Evolutionary conservation across 352 stramenopile genomes (phyloP).

Genomic region (Albugo candida): DNA sequence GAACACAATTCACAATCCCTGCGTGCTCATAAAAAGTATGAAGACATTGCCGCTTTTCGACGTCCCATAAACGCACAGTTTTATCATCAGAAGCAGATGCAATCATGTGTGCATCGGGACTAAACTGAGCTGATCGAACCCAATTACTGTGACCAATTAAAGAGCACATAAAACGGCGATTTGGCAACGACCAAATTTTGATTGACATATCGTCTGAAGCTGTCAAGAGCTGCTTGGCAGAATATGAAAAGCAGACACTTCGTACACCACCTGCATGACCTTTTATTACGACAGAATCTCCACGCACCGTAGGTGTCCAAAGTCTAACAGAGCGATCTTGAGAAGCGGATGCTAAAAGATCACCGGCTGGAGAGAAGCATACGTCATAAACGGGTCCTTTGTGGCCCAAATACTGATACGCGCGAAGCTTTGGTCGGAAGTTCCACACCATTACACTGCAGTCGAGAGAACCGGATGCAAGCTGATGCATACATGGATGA

Average conservation of each 20-base stretch:
- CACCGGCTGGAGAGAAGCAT: slow-evolving; percentile 60
- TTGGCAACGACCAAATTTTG: slow-evolving; percentile 78
- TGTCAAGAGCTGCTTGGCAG: slow-evolving; percentile 63
- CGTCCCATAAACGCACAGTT: slow-evolving; percentile 84
- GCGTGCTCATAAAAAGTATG: slow-evolving; percentile 79
- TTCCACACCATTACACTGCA: slow-evolving; percentile 84
- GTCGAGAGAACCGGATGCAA: slow-evolving; percentile 61
- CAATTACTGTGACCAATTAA: slow-evolving; percentile 83
- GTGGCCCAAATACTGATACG: slow-evolving; percentile 68
- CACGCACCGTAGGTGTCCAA: slow-evolving; percentile 72
- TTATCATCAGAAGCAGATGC: slow-evolving; percentile 82
- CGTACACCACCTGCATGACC: slow-evolving; percentile 45
- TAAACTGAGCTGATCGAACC: slow-evolving; percentile 77
- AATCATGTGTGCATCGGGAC: slow-evolving; percentile 36
- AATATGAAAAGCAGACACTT: slow-evolving; percentile 71
- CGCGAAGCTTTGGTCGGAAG: slow-evolving; percentile 62
- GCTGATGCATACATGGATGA: slow-evolving; percentile 71
- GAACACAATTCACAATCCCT: slow-evolving; percentile 58
- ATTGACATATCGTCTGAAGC: slow-evolving; percentile 85
- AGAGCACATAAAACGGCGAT: slow-evolving; percentile 70
- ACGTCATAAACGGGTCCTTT: slow-evolving; percentile 55
- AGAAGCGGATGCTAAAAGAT: slow-evolving; percentile 72
- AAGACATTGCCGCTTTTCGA: slow-evolving; percentile 44
- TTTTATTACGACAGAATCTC: slow-evolving; percentile 48
- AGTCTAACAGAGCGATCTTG: slow-evolving; percentile 82